Conservation (phyloP, 257 asterid species). For the Apocynum venetum region DNA sequence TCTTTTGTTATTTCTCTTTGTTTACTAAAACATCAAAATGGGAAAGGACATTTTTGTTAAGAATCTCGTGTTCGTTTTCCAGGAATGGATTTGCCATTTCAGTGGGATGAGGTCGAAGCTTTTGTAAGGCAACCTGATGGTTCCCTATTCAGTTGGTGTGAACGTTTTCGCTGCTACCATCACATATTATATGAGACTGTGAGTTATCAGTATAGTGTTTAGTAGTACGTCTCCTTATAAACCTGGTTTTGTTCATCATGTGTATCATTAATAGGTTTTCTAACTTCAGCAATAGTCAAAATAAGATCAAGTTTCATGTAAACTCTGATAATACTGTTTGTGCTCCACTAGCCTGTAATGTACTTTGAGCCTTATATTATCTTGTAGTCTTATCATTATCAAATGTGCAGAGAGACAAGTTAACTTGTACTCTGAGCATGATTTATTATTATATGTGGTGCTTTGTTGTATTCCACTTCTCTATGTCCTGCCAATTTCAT, state of each 20-base stretch:
- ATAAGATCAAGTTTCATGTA: neutral
- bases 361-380: neutral
- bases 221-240: neutral
- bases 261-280: no score
- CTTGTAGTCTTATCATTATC: neutral
- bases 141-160: conserved; percentile 95
- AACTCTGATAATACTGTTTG: neutral
- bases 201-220: conserved; percentile 30
- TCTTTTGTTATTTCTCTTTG: neutral
- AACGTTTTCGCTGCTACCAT: conserved; percentile 68
- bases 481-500: neutral
- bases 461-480: neutral
- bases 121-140: conserved; percentile 88
- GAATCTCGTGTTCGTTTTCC: conserved; percentile 21
- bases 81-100: conserved; percentile 91
- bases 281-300: neutral
- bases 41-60: neutral
- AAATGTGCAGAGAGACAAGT: neutral
- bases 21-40: no score
- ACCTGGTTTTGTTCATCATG: neutral
- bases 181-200: conserved; percentile 72
- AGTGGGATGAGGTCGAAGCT: conserved; percentile 82
- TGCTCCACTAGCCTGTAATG: neutral
- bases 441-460: neutral
- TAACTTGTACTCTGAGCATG: neutral